Evolutionary conservation across 805 yeast species (phyloP).

Genomic region (Candida vartiovaarae): DNA sequence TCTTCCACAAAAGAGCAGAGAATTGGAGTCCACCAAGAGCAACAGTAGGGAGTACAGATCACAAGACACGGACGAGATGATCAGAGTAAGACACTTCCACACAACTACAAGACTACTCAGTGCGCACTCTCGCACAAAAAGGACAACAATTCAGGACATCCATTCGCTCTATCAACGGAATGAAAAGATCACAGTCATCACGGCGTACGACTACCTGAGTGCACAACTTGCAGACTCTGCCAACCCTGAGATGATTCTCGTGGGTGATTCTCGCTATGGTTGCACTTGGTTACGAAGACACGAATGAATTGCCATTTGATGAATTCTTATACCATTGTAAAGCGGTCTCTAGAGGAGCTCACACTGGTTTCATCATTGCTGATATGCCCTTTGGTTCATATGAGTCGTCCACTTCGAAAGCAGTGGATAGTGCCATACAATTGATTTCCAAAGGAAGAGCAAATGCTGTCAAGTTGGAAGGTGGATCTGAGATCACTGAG

Average conservation of each 20-base stretch:
- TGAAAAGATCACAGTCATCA: conserved; percentile 48
- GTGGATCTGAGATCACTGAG: conserved; percentile 50
- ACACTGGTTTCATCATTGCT: conserved; percentile 61
- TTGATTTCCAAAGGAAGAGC: conserved; percentile 47
- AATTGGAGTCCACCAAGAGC: no score
- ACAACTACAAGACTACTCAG: not conserved
- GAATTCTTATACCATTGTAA: conserved; percentile 72
- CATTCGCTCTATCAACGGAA: conserved; percentile 26
- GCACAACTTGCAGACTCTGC: conserved; percentile 62
- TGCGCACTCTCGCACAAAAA: conserved; percentile 4
- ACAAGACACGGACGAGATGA: no score
- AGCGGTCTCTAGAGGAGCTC: conserved; percentile 69
- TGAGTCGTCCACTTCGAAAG: conserved; percentile 58
- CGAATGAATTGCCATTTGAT: conserved; percentile 69
- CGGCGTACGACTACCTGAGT: conserved; percentile 85
- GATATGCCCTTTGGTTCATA: conserved; percentile 89
- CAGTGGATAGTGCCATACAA: conserved; percentile 48
- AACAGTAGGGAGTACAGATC: no score
- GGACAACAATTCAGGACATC: conserved; percentile 33
- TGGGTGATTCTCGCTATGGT: conserved; percentile 98
- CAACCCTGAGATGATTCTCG: conserved; percentile 60
- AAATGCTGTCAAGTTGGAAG: conserved; percentile 83
- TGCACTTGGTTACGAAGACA: conserved; percentile 69
- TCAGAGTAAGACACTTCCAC: conserved; percentile 2
- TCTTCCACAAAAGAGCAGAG: no score